Conservation (phyloP, 2,329 filamentous ascomycete species). For the Diaporthe capsici region DNA sequence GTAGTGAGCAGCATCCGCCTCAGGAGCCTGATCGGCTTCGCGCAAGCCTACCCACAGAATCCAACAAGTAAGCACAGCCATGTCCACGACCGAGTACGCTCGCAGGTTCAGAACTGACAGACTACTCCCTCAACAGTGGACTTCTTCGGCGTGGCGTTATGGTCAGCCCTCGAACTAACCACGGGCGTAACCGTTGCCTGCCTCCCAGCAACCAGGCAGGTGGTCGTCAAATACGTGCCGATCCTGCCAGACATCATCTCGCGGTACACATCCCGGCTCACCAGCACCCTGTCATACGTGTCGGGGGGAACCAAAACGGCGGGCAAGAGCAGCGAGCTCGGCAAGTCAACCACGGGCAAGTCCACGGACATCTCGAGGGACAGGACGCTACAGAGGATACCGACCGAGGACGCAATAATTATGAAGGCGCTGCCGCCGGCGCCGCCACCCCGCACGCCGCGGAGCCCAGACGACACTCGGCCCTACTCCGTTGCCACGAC, state of each 20-base stretch:
- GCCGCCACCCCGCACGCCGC: neutral
- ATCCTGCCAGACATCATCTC: slow-evolving; percentile 14
- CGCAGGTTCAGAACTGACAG: neutral
- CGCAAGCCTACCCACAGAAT: slow-evolving; percentile 26
- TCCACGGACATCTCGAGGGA: slow-evolving; percentile 9
- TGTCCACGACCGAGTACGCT: too few species aligned
- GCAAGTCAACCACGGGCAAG: neutral
- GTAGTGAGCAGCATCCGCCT: slow-evolving; percentile 27
- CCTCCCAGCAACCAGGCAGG: slow-evolving; percentile 25
- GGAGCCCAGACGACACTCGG: neutral
- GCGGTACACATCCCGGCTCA: neutral
- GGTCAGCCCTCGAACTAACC: slow-evolving; percentile 34
- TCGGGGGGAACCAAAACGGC: neutral
- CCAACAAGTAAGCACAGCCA: slow-evolving; percentile 25
- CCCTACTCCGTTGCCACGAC: slow-evolving; percentile 11
- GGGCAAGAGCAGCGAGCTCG: neutral
- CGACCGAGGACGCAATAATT: slow-evolving; percentile 3
- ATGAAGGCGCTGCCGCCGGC: neutral
- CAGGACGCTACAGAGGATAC: slow-evolving; percentile 13
- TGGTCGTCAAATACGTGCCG: slow-evolving; percentile 26
- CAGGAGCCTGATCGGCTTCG: slow-evolving; percentile 24
- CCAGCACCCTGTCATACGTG: slow-evolving; percentile 1
- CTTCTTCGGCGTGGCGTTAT: slow-evolving; percentile 29
- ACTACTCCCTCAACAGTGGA: neutral
- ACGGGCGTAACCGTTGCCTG: slow-evolving; percentile 28